Base-by-base conservation (phyloP, 129 eudicot genomes). In the Heracleum sosnowskyi region DNA sequence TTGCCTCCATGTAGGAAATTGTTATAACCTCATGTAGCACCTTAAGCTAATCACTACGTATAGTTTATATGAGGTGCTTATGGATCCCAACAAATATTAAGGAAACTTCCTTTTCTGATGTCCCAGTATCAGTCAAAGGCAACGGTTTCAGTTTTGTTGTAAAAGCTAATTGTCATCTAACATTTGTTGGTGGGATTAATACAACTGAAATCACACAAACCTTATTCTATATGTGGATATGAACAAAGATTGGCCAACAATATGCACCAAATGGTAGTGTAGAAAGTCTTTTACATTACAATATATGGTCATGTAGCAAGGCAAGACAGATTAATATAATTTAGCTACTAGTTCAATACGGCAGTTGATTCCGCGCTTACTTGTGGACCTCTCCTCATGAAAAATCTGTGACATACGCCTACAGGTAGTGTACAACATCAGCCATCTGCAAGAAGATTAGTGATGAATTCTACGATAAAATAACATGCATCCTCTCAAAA, bases 401-500 rank as follows among this genome's bases (percentile, higher is more conserved):
- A 69, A 34, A 34, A 1, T 20, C 44, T 69, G 42, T 69, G 74
- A 36, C 74, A 36, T 69, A 1, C 9, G 74, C 44, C 68, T 36
- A 36, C 22, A 20, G 74, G 44, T 35, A 36, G 46, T 69, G 74
- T 69, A 69, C 74, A 69, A 69, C 45, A 36, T 69, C 39, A 69
- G 44, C 46, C 44, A 36, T 26, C 42, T 69, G 29, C 45, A 69
- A 34, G 45, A 35, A 69, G 44, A 34, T 20, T 22, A 7, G 20
- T 69, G 22, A 34, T 34, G 29, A 36, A 69, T n/a, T 20, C n/a
- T 69, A 69, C 7, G 28, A 69, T 64, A 35, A 18, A 4, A 24
- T 57, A 57, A 69, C n/a, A 69, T 69, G 3, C 22, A 34, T 35
- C 40, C 40, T 13, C n/a, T 34, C 22, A 34, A 31, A 5, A 34